Percentiles rank a stretch among this genome's conserved stretches.
Evolutionary conservation across 148 eudicot genomes (phyloP).

Genomic region (Hydrangea macrophylla): DNA sequence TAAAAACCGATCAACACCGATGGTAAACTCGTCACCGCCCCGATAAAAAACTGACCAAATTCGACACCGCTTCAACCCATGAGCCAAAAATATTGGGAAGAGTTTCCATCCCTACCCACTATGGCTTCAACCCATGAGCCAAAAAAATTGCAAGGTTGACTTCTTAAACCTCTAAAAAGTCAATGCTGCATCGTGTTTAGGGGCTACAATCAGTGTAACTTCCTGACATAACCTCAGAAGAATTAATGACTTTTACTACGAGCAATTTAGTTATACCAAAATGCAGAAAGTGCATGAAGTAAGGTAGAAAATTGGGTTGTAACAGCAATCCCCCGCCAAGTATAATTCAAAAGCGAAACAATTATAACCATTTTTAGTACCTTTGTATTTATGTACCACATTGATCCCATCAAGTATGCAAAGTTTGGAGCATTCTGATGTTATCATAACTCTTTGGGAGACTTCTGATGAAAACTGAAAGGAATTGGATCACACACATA

Average conservation of each 20-base stretch:
- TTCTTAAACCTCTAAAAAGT: no score
- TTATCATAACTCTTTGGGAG: constrained; percentile 51
- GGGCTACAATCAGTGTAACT: no score
- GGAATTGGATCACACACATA: constrained; percentile 4
- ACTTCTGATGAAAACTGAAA: constrained; percentile 54
- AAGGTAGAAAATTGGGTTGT: not conserved
- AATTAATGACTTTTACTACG: not conserved
- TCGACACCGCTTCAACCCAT: no score
- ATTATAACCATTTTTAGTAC: constrained; percentile 24
- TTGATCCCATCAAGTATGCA: constrained; percentile 59
- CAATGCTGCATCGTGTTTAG: no score
- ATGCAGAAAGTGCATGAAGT: not conserved
- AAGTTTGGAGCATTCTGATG: constrained; percentile 64
- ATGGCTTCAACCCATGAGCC: no score
- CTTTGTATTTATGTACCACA: constrained; percentile 59
- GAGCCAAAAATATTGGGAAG: no score
- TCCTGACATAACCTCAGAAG: no score
- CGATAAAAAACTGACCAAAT: no score
- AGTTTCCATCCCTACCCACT: no score
- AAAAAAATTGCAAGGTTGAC: no score
- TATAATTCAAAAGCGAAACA: not conserved
- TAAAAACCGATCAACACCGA: no score
- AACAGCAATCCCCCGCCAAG: not conserved
- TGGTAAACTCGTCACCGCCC: no score
- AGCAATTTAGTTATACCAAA: not conserved